phyloP scores from a whole-genome alignment of 345 rosid species.

The Melastoma malabathricum region DNA sequence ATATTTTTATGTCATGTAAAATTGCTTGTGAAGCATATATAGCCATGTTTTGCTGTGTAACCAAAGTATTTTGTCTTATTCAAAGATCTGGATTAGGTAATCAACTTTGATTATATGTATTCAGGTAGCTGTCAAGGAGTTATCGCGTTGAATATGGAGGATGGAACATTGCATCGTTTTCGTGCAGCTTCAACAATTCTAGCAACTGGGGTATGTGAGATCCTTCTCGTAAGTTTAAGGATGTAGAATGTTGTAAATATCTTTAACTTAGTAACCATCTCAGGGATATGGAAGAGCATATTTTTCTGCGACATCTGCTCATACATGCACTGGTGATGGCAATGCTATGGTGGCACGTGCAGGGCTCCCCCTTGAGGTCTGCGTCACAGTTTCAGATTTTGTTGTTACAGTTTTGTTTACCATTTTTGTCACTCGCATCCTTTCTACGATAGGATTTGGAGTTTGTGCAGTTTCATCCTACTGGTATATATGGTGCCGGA shows the following conservation, averaged over 20 bases:
- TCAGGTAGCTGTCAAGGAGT: constrained; percentile 96
- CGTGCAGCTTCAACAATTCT: constrained; percentile 70
- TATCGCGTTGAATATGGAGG: constrained; percentile 89
- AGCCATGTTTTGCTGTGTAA: too few relatives aligned
- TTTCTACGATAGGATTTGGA: constrained; percentile 70
- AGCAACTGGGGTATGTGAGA: constrained; percentile 95
- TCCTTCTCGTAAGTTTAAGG: too few relatives aligned
- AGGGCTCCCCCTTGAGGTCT: constrained; percentile 82
- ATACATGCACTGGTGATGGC: constrained; percentile 98
- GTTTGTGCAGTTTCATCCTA: constrained; percentile 97
- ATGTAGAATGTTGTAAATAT: too few relatives aligned
- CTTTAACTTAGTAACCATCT: too few relatives aligned
- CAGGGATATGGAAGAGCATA: constrained; percentile 97
- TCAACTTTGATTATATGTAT: constrained; percentile 7
- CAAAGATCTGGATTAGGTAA: too few relatives aligned
- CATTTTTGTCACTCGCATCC: constrained; percentile 2
- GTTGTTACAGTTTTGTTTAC: background rate
- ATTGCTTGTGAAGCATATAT: too few relatives aligned
- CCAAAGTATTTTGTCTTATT: too few relatives aligned
- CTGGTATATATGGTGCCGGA: constrained; percentile 95
- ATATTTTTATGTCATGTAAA: too few relatives aligned
- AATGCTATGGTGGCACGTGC: constrained; percentile 97
- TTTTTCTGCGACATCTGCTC: constrained; percentile 99
- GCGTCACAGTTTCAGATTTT: constrained; percentile 8
- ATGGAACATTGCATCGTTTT: constrained; percentile 87